phyloP scores from a whole-genome alignment of 306 rosid species.

The Gillenia trifoliata region DNA sequence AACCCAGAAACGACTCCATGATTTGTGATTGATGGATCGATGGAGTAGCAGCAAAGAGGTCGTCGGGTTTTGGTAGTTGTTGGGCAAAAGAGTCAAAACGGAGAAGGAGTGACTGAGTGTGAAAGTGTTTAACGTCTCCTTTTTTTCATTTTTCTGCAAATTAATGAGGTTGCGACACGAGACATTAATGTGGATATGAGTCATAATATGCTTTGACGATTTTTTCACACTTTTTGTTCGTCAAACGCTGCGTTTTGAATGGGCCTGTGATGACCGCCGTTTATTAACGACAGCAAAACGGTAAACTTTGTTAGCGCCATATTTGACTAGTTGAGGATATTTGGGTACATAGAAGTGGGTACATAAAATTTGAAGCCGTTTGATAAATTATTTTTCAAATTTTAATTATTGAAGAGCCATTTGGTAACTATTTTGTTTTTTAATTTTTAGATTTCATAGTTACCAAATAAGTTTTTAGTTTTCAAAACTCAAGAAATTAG shows the following conservation, averaged over 20 bases:
- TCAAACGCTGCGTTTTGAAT: neutral
- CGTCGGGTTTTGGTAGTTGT: neutral
- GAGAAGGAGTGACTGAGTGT: neutral
- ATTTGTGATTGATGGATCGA: neutral
- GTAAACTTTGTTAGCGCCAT: too few relatives aligned
- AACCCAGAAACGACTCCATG: conserved; percentile 29
- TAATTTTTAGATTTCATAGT: too few relatives aligned
- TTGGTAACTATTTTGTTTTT: too few relatives aligned
- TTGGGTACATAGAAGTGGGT: too few relatives aligned
- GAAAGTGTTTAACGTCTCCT: neutral
- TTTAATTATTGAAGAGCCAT: too few relatives aligned
- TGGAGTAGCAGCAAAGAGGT: neutral
- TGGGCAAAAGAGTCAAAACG: neutral
- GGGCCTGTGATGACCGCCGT: neutral
- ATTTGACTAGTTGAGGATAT: too few relatives aligned
- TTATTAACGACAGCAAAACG: too few relatives aligned
- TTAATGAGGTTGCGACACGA: conserved; percentile 27
- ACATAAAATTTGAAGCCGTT: too few relatives aligned
- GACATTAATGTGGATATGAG: conserved; percentile 2
- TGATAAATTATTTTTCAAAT: too few relatives aligned
- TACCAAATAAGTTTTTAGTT: too few relatives aligned
- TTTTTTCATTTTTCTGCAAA: neutral
- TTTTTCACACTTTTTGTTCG: neutral
- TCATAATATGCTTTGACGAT: neutral
- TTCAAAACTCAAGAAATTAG: too few relatives aligned